Evolutionary conservation across 345 rosid genomes (phyloP), one percentile per base, ranked within the genome.

Genomic region (Triadica sebifera): DNA sequence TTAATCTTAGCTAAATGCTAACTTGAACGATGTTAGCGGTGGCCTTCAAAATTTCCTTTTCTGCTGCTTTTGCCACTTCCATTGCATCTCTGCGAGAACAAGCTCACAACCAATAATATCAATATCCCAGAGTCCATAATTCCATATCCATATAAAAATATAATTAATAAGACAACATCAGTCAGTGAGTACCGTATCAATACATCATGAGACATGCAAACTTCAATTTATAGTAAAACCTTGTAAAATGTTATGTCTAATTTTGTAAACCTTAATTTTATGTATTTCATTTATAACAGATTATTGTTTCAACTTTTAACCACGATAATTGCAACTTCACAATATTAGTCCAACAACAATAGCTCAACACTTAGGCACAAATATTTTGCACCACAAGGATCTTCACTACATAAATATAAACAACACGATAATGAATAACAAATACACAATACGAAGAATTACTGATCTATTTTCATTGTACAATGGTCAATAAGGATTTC

Each of bases 171-270:
- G 19, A 0, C 37, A 37, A 50, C 24, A 6, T 17, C 24, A 45
- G 7, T 41, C 45, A 41, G 3, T 41, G n/a, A 41, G 0, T 63
- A 84, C 89, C 78, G 11, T 12, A 84, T 78, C 66, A 74, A 60
- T 20, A 75, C 74, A 51, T 80, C 75, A 0, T 75, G 79, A 12
- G 83, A 81, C 85, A 85, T 80, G 62, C 80, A 76, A 25, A 87
- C 82, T 74, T 85, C 88, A 25, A 87, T 71, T 52, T 87, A 85
- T 6, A 90, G 91, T 8, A 92, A 81, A 50, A 84, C 85, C 87
- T 77, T 86, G 91, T 83, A 92, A 67, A 78, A 82, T 75, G 81
- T 94, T 97, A 0, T 73, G 84, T 41, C 90, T 90, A 57, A 88
- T 59, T 45, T 89, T 89, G 79, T 85, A 90, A 25, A 90, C 87